Evolutionary conservation across 176 grass and related monocot genomes (phyloP), one percentile per base, ranked within the genome.

Genomic region (Metroxylon sagu): DNA sequence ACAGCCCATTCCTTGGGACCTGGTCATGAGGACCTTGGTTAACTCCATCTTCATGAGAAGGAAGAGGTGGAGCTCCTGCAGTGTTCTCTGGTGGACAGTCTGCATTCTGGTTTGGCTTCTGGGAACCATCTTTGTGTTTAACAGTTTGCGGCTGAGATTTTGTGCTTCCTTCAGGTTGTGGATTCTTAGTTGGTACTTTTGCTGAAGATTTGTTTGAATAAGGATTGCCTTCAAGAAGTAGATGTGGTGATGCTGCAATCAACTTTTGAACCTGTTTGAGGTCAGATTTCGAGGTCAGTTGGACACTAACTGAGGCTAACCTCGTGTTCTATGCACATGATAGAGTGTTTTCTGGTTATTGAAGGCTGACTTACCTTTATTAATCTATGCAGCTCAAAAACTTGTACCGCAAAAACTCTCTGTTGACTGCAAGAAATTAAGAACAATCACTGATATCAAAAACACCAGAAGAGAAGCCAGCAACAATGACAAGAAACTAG

Each of bases 381-480:
- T 74, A 98, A 71, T 31, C 82, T 88, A 88, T 93, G 94, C 51
- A 98, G 82, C 84, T 98, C 85, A 59, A 98, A 98, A 48, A 93
- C 82, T 89, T 98, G 94, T 51, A 89, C 73, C 69, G 85, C 78
- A 79, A 98, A 98, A 76, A 93, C 76, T 82, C 82, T 84, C 74
- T 98, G 94, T 65, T 98, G 94, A 60, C 94, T 98, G 81, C 65
- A 86, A 48, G 73, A 58, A 76, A 76, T 61, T 43, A 79, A 70
- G 53, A 80, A 27, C 17, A 5, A 69, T 18, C 28, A 43, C 35
- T 43, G 8, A 12, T 12, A 43, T 3, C 0, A 10, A 43, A 43
- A 8, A 39, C 31, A 39, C 7, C n/a, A n/a, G n/a, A 39, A 12
- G 35, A 43, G 35, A 43, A 14, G 35, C 7, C 35, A 43, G 35